These are phyloP conservation scores for Marasmius fiardii DNA, from an alignment of 1,284 basidiomycete genomes.

Conservation along the genomic window DNA sequence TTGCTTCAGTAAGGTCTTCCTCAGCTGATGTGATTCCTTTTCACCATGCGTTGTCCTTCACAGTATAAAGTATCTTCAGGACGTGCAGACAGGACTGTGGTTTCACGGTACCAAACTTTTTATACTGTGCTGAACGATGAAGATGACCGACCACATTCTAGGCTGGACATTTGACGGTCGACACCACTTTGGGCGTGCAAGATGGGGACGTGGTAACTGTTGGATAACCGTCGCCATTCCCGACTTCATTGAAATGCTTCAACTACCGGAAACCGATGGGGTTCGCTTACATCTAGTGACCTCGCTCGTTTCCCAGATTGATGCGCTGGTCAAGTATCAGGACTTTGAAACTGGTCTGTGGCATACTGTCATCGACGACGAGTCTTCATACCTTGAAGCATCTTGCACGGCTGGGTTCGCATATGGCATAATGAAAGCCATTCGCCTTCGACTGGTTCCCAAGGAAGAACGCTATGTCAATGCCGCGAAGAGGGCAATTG, in stretches of 20 bases:
- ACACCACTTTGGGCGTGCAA: conserved; percentile 51
- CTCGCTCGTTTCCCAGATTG: conserved; percentile 49
- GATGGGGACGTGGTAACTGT: conserved; percentile 65
- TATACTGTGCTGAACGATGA: conserved; percentile 14
- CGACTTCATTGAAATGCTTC: conserved; percentile 55
- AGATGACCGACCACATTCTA: conserved; percentile 14
- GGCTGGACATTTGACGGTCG: conserved; percentile 52
- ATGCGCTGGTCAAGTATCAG: conserved; percentile 50
- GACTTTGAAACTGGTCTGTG: conserved; percentile 50
- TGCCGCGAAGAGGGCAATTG: conserved; percentile 46
- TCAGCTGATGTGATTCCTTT: background rate
- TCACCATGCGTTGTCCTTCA: background rate
- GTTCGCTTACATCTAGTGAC: conserved; percentile 44
- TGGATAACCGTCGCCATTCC: conserved; percentile 65
- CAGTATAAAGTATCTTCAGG: conserved; percentile 48
- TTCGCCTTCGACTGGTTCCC: conserved; percentile 46
- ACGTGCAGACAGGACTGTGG: conserved; percentile 47
- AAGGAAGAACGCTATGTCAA: conserved; percentile 41
- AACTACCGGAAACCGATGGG: conserved; percentile 39
- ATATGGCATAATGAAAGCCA: conserved; percentile 54
- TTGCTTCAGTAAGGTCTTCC: conserved; percentile 40
- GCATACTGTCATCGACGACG: conserved; percentile 62
- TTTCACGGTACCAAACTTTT: conserved; percentile 42
- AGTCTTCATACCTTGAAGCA: conserved; percentile 55
- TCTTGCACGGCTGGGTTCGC: conserved; percentile 62